These are phyloP conservation scores for Jaapia argillacea DNA, from an alignment of 768 basidiomycete genomes.

Conservation along the genomic window DNA sequence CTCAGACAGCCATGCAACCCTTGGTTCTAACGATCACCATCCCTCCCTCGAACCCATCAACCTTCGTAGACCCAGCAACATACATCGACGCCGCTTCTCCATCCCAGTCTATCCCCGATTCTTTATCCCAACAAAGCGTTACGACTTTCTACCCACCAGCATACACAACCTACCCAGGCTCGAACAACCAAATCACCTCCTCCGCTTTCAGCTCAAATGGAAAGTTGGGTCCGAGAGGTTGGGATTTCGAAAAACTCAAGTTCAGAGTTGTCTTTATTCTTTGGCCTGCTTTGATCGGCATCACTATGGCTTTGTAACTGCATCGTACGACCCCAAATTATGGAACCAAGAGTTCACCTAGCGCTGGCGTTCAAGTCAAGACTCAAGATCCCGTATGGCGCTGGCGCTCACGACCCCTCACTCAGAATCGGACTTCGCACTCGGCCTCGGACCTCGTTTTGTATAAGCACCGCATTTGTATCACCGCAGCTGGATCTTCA, in stretches of 20 bases:
- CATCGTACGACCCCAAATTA: no score
- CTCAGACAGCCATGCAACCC: neutral
- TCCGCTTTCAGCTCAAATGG: neutral
- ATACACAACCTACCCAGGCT: neutral
- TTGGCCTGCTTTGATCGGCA: conserved; percentile 47
- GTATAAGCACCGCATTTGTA: no score
- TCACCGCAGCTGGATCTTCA: no score
- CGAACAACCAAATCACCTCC: neutral
- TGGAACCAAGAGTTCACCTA: no score
- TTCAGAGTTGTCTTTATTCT: conserved; percentile 40
- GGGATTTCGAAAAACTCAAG: conserved; percentile 11
- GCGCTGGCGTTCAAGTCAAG: no score
- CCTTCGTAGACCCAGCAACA: neutral
- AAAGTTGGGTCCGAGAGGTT: neutral
- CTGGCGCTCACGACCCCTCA: no score
- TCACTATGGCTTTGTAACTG: conserved; percentile 43
- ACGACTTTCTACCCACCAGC: neutral
- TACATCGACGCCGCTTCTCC: neutral
- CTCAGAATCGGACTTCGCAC: no score
- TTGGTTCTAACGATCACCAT: neutral
- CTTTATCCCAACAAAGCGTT: neutral
- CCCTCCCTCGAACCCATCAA: neutral
- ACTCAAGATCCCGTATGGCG: no score
- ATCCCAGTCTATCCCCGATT: neutral
- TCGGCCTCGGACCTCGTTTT: no score